A percentile compares a stretch with the other conserved stretches of the same genome.
Evolutionary conservation across 768 basidiomycete species (phyloP).

Genomic region (Boletus reticuloceps): DNA sequence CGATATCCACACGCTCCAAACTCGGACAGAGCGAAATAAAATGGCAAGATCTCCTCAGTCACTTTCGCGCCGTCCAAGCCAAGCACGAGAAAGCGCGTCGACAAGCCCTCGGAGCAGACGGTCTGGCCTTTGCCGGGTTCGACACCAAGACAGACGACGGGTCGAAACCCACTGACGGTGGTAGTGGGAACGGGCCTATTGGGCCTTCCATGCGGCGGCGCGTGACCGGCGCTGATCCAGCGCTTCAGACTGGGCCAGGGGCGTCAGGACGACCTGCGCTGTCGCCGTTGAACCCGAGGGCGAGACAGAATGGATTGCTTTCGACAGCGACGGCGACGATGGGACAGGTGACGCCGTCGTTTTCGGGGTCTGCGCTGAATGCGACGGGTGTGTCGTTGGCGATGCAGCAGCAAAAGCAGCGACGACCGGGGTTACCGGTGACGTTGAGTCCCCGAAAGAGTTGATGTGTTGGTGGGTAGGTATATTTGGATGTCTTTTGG

Average conservation of each 20-base stretch:
- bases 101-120: constrained; percentile 67
- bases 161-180: constrained; percentile 6
- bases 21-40: constrained; percentile 87
- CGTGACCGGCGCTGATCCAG: constrained; percentile 52
- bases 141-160: constrained; percentile 32
- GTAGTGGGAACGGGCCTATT: background rate
- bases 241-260: constrained; percentile 20
- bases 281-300: constrained; percentile 73
- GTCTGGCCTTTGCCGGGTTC: constrained; percentile 45
- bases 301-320: constrained; percentile 48
- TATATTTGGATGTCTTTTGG: background rate
- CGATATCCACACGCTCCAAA: constrained; percentile 67
- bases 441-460: constrained; percentile 34
- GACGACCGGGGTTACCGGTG: constrained; percentile 38
- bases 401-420: constrained; percentile 38
- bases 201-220: constrained; percentile 58
- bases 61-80: constrained; percentile 87
- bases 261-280: constrained; percentile 41
- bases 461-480: background rate
- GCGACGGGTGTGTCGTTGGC: constrained; percentile 15
- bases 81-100: constrained; percentile 92
- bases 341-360: constrained; percentile 35
- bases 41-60: constrained; percentile 91
- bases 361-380: constrained; percentile 17
- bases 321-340: constrained; percentile 31